These are phyloP conservation scores for Babesia divergens DNA, from an alignment of 169 alveolate genomes.

Conservation along the genomic window DNA sequence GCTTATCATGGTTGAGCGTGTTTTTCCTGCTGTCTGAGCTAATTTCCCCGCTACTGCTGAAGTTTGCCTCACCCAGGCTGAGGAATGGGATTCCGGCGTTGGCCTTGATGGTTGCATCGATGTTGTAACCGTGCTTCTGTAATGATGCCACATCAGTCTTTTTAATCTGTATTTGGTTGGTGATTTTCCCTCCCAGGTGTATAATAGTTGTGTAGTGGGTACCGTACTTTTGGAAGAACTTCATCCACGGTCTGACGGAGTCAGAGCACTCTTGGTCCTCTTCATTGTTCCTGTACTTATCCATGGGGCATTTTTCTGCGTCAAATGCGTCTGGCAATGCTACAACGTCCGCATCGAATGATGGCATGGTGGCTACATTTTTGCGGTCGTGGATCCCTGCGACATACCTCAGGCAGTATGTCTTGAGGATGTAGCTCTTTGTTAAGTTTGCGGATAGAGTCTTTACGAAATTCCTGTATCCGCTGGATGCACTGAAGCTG, in stretches of 20 bases:
- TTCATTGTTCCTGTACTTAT: slow-evolving; percentile 63
- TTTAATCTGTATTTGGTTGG: slow-evolving; percentile 72
- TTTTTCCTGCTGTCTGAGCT: slow-evolving; percentile 11
- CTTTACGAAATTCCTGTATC: slow-evolving; percentile 72
- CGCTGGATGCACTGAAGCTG: slow-evolving; percentile 77
- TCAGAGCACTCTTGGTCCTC: slow-evolving; percentile 60
- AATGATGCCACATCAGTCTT: slow-evolving; percentile 64
- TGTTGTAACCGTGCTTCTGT: slow-evolving; percentile 70
- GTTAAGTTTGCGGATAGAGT: slow-evolving; percentile 55
- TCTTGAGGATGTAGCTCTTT: slow-evolving; percentile 71
- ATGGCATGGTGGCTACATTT: slow-evolving; percentile 48
- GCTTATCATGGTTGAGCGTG: slow-evolving; percentile 61
- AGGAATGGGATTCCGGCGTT: slow-evolving; percentile 37
- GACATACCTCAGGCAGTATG: slow-evolving; percentile 79
- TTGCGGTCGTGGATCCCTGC: slow-evolving; percentile 69
- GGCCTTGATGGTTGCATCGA: slow-evolving; percentile 64
- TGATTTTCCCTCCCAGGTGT: slow-evolving; percentile 82
- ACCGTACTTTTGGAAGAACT: slow-evolving; percentile 74
- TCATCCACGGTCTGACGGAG: slow-evolving; percentile 73
- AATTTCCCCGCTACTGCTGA: background rate
- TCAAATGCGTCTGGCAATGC: slow-evolving; percentile 70
- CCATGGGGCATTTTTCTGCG: slow-evolving; percentile 68
- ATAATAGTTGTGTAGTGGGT: slow-evolving; percentile 77
- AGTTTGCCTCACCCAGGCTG: background rate
- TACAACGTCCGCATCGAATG: slow-evolving; percentile 68